A percentile compares a stretch with the other conserved stretches of the same genome.
phyloP scores from a whole-genome alignment of 2,329 filamentous ascomycete species.

The Fusarium vanettenii region DNA sequence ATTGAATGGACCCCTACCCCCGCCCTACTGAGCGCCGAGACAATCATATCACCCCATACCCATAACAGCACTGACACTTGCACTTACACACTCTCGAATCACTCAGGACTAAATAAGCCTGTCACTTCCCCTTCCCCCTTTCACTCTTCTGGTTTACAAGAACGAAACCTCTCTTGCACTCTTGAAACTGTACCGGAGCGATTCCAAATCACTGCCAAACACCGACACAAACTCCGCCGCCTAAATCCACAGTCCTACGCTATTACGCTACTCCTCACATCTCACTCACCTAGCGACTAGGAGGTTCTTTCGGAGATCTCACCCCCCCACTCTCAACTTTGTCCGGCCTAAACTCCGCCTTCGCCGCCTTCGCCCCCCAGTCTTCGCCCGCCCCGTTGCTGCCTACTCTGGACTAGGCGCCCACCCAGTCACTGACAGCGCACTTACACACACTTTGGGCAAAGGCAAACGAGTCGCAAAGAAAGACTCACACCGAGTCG shows the following conservation, averaged over 20 bases:
- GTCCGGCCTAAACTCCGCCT: constrained; percentile 35
- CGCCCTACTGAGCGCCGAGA: constrained; percentile 29
- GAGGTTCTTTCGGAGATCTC: constrained; percentile 17
- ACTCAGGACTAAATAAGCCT: constrained; percentile 30
- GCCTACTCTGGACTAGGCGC: constrained; percentile 41
- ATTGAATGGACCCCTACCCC: constrained; percentile 36
- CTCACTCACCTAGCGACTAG: constrained; percentile 12
- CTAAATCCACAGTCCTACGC: constrained; percentile 33
- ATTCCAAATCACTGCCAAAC: constrained; percentile 6
- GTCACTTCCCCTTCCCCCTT: not conserved
- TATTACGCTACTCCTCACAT: constrained; percentile 19
- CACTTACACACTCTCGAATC: constrained; percentile 31
- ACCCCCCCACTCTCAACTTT: constrained; percentile 22
- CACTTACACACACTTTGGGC: constrained; percentile 38
- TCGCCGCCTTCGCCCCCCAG: constrained; percentile 27
- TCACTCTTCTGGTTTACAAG: not conserved
- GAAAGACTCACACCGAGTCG: constrained; percentile 32
- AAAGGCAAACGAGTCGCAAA: constrained; percentile 37
- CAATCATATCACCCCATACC: constrained; percentile 40
- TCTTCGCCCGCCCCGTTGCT: constrained; percentile 39
- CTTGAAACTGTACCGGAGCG: constrained; percentile 16
- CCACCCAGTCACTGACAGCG: constrained; percentile 37
- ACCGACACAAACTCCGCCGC: constrained; percentile 28
- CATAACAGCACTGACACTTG: constrained; percentile 28
- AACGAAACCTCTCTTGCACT: constrained; percentile 3